Base-by-base conservation (phyloP, 495 filamentous ascomycete species). In the Neurospora sp. region DNA sequence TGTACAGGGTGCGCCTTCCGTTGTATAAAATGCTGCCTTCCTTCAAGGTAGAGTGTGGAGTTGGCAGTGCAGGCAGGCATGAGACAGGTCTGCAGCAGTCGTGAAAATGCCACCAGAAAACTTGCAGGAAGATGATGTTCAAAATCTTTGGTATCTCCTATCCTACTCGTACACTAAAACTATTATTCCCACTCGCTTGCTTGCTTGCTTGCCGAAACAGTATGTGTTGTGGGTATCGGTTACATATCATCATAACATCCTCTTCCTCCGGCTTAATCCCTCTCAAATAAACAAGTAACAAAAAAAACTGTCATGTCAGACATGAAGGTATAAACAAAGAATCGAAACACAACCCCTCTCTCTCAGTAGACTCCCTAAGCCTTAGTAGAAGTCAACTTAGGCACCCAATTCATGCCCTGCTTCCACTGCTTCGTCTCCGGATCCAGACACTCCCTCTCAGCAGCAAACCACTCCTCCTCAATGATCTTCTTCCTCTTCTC, bases 401-500 rank as follows among this genome's bases (percentile, higher is more conserved):
- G 31, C 36, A n/a, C 31, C 38, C 70, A 39, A 45, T 21, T 72
- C 66, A 77, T 4, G 45, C 76, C 75, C 38, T 69, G 37, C 69
- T 43, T 59, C 78, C 77, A 80, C 76, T 80, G 78, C 77, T 79
- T 78, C 17, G 77, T 79, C 24, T 34, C 28, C 6, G 78, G 77
- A 74, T 85, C 80, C 8, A 85, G 72, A 37, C 73, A 76, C 70
- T 78, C 76, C 59, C 37, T 71, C 78, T 83, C 72, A 8, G 83
- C 83, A 10, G 73, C 74, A 69, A 73, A 39, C 83, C 83, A 85
- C 73, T 83, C 79, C 42, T 78, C 74, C 17, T 74, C 72, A 0
- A 85, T 77, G 28, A 76, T 74, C 69, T 76, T 73, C 34, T 74
- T 76, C 69, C 79, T 72, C 71, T 74, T 76, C 71, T 79, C 75